A percentile compares a stretch with the other conserved stretches of the same genome.
These are phyloP conservation scores for Pseudoperonospora humuli DNA, from an alignment of 352 stramenopile species.

Conservation along the genomic window DNA sequence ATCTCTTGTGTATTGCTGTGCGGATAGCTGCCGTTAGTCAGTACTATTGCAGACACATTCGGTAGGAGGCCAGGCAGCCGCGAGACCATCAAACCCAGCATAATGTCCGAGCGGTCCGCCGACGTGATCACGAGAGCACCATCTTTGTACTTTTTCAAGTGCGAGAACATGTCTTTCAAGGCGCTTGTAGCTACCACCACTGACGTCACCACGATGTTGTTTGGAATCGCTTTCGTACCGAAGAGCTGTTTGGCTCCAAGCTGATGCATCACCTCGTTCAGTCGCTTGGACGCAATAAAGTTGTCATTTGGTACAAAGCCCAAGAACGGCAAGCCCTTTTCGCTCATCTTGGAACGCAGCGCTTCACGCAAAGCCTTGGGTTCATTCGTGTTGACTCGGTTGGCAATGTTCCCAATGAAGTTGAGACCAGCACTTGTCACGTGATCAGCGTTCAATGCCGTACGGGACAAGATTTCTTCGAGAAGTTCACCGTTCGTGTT, in stretches of 20 bases:
- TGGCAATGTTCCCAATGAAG: constrained; percentile 70
- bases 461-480: constrained; percentile 51
- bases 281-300: constrained; percentile 64
- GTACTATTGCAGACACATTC: constrained; percentile 57
- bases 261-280: constrained; percentile 69
- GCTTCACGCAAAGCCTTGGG: constrained; percentile 26
- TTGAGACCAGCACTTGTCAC: constrained; percentile 47
- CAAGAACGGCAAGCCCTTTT: constrained; percentile 47
- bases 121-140: constrained; percentile 71
- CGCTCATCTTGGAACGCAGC: constrained; percentile 26
- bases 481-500: constrained; percentile 25
- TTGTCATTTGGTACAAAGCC: constrained; percentile 59
- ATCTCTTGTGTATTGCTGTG: constrained; percentile 71
- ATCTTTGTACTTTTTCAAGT: constrained; percentile 76
- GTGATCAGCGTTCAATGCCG: constrained; percentile 48
- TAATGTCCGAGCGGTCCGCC: constrained; percentile 60
- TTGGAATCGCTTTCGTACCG: constrained; percentile 46
- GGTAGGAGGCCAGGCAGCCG: constrained; percentile 60
- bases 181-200: constrained; percentile 60
- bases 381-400: constrained; percentile 44
- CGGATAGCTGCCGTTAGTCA: constrained; percentile 72
- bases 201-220: constrained; percentile 61
- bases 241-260: constrained; percentile 61
- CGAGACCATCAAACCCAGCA: constrained; percentile 60
- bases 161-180: constrained; percentile 63